phyloP scores from a whole-genome alignment of 2,329 filamentous ascomycete species.

The Penicillium sclerotigenum region DNA sequence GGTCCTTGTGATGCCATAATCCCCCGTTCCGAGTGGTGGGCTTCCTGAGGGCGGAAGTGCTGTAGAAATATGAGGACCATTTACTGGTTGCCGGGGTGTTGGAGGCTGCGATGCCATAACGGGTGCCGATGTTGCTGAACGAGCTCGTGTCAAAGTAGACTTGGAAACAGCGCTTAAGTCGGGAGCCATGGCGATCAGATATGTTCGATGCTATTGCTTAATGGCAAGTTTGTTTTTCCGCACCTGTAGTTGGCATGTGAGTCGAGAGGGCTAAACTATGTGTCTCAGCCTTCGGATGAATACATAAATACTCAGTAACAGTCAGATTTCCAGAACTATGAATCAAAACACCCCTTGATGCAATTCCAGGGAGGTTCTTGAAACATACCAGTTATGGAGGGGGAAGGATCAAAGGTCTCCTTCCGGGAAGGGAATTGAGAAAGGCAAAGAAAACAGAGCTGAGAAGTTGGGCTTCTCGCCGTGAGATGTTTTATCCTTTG shows the following conservation, averaged over 20 bases:
- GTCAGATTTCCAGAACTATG: conserved; percentile 7
- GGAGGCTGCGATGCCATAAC: conserved; percentile 36
- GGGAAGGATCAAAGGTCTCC: background rate
- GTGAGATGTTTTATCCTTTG: conserved; percentile 1
- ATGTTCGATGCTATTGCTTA: background rate
- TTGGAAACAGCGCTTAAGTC: conserved; percentile 46
- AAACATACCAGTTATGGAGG: conserved; percentile 26
- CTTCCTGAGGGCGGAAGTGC: conserved; percentile 21
- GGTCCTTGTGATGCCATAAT: conserved; percentile 37
- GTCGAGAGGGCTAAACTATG: conserved; percentile 10
- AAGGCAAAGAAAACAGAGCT: background rate
- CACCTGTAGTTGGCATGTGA: conserved; percentile 16
- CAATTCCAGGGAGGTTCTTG: conserved; percentile 17
- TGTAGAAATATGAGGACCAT: conserved; percentile 38
- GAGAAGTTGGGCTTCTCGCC: background rate
- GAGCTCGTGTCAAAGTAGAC: conserved; percentile 33
- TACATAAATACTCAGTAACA: conserved; percentile 4
- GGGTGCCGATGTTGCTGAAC: conserved; percentile 30
- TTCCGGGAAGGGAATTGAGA: background rate
- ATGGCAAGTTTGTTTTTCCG: background rate
- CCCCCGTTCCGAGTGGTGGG: conserved; percentile 26
- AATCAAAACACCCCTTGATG: conserved; percentile 31
- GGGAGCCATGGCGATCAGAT: conserved; percentile 34
- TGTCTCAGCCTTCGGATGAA: conserved; percentile 9
- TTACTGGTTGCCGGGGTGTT: conserved; percentile 47